phyloP scores from a whole-genome alignment of 2,329 filamentous ascomycete genomes.

The Fusarium musae region DNA sequence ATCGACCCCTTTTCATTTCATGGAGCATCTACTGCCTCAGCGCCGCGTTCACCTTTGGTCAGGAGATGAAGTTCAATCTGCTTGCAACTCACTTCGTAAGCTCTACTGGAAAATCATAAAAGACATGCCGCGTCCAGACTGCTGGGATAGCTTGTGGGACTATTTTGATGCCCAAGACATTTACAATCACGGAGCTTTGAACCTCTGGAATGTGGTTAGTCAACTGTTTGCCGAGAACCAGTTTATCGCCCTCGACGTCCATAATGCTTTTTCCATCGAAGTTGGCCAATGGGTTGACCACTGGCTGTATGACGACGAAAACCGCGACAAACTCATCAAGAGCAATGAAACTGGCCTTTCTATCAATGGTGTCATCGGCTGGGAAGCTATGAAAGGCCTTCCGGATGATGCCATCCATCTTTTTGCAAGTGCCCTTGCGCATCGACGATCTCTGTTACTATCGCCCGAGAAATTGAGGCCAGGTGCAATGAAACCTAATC shows the following conservation, averaged over 20 bases:
- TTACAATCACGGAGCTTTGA: conserved; percentile 59
- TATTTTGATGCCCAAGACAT: conserved; percentile 62
- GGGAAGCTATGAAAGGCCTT: conserved; percentile 44
- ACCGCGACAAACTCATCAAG: conserved; percentile 46
- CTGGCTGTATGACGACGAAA: conserved; percentile 48
- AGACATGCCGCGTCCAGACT: conserved; percentile 45
- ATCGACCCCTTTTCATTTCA: conserved; percentile 42
- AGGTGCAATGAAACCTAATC: conserved; percentile 35
- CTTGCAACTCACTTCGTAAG: conserved; percentile 53
- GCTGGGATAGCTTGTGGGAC: conserved; percentile 56
- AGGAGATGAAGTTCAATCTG: conserved; percentile 52
- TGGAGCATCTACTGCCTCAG: conserved; percentile 43
- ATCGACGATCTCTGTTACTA: conserved; percentile 47
- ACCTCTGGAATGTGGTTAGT: conserved; percentile 60
- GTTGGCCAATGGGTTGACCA: conserved; percentile 52
- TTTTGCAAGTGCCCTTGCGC: conserved; percentile 48
- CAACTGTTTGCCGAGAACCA: conserved; percentile 55
- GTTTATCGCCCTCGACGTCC: conserved; percentile 45
- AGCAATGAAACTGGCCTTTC: conserved; percentile 43
- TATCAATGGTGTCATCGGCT: neutral
- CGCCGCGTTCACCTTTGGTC: conserved; percentile 53
- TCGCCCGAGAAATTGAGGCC: conserved; percentile 10
- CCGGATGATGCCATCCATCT: conserved; percentile 43
- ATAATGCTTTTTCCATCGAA: conserved; percentile 41
- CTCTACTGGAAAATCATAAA: conserved; percentile 51